Conservation (phyloP, 768 basidiomycete species). For the Amyloporia xantha region DNA sequence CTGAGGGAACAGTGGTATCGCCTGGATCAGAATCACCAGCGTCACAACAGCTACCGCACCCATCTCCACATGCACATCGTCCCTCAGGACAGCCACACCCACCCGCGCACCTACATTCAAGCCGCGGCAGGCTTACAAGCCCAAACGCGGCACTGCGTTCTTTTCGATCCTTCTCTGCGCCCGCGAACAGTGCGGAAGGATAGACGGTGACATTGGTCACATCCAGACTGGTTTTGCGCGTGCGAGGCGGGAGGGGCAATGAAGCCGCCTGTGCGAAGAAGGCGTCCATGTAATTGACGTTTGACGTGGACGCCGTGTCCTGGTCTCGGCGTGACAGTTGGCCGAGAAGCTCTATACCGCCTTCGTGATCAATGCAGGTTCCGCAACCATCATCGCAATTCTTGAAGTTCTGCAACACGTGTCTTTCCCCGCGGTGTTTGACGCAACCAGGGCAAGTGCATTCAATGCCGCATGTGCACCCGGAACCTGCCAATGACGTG, state of each 20-base stretch:
- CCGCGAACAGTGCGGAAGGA: constrained; percentile 31
- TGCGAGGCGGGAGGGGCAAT: constrained; percentile 61
- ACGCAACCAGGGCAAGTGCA: constrained; percentile 72
- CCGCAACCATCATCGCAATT: constrained; percentile 48
- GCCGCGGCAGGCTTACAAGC: constrained; percentile 51
- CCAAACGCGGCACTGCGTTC: constrained; percentile 39
- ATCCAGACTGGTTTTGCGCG: constrained; percentile 38
- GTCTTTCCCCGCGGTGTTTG: constrained; percentile 53
- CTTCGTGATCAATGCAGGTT: constrained; percentile 51
- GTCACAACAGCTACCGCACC: constrained; percentile 49
- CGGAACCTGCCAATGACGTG: constrained; percentile 55
- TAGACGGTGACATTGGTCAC: constrained; percentile 46
- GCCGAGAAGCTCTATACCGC: constrained; percentile 34
- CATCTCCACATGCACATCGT: constrained; percentile 47
- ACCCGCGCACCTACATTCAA: constrained; percentile 58
- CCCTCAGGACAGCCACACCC: constrained; percentile 46
- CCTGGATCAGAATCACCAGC: neutral
- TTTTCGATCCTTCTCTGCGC: constrained; percentile 28
- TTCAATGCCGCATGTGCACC: constrained; percentile 63
- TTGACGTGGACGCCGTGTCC: neutral
- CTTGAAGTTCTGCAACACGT: constrained; percentile 31
- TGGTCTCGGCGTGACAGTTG: constrained; percentile 2
- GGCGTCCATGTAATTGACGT: constrained; percentile 41
- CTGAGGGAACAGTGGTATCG: too few species aligned
- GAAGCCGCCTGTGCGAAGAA: constrained; percentile 67